Evolutionary conservation across 2,329 filamentous ascomycete genomes (phyloP), one percentile per base, ranked within the genome.

Genomic region (Fusarium sp.): DNA sequence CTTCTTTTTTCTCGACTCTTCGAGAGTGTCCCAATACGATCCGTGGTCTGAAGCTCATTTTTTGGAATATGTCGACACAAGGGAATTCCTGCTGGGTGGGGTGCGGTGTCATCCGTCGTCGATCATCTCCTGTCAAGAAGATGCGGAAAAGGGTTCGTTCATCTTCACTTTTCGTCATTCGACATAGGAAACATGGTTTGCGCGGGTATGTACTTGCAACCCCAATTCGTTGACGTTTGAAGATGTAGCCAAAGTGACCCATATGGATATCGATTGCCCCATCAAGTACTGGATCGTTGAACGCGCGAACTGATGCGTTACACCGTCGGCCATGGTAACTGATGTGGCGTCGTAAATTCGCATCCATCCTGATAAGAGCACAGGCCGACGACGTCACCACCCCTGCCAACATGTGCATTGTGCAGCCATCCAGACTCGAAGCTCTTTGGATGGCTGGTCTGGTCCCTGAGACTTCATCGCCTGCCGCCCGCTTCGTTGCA

Each of bases 341-440:
- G 47, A 24, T 57, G 69, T 71, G 65, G 69, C 69, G 65, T 60
- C 40, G 61, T 57, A 32, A 57, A 66, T 62, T 62, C 45, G 54
- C 69, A 71, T 71, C 60, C 52, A 55, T 47, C 51, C 41, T 51
- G 27, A 43, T 44, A 40, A 61, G 47, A 71, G 61, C 58, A 60
- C 64, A 65, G 65, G 41, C 60, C 55, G 55, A 47, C 69, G 69
- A 71, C 69, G 69, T 71, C 69, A 71, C 61, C 65, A 59, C 47
- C 60, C 58, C 58, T 58, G 53, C 45, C 59, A 48, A 30, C 51
- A 67, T 34, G 34, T 38, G 34, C 34, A 38, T 38, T 59, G 63
- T 57, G 54, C 45, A 58, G 43, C 43, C 44, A 70, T 65, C 54
- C 30, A 32, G 44, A 51, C 48, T 66, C 15, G 44, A 67, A 55